Conservation (phyloP, 352 stramenopile species). For the Phytophthora brassicae region DNA sequence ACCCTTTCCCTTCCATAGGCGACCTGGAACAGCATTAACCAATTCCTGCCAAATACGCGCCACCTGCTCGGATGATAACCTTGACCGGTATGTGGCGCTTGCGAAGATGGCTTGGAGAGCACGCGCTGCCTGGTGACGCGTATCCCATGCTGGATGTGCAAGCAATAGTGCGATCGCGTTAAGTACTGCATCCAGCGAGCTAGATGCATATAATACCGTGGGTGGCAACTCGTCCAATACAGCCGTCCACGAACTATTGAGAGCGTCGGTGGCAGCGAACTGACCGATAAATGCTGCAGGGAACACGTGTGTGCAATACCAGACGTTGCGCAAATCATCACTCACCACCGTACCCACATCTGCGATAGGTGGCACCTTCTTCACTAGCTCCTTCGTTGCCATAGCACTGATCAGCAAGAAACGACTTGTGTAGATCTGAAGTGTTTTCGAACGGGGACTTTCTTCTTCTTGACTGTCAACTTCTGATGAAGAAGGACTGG, state of each 20-base stretch:
- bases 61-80: conserved; percentile 44
- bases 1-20: conserved; percentile 78
- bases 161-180: conserved; percentile 48
- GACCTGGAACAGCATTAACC: conserved; percentile 54
- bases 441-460: conserved; percentile 1
- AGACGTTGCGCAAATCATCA: conserved; percentile 49
- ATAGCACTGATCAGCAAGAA: conserved; percentile 74
- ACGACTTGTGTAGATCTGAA: conserved; percentile 49
- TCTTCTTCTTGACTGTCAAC: neutral
- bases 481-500: conserved; percentile 15
- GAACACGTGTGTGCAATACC: conserved; percentile 72
- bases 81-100: conserved; percentile 44
- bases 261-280: conserved; percentile 48
- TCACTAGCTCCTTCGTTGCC: conserved; percentile 66
- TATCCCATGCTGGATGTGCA: conserved; percentile 76
- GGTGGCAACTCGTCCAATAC: conserved; percentile 74
- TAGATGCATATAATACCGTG: conserved; percentile 51
- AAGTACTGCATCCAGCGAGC: conserved; percentile 50
- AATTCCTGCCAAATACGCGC: conserved; percentile 57
- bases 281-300: conserved; percentile 76
- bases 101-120: conserved; percentile 64
- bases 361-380: conserved; percentile 56
- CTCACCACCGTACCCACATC: conserved; percentile 36
- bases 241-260: conserved; percentile 53
- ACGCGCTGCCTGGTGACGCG: conserved; percentile 62